Percentiles rank a stretch among this genome's conserved stretches.
Conservation (phyloP, 129 eudicot species). For the Chrysanthemum makinoi region DNA sequence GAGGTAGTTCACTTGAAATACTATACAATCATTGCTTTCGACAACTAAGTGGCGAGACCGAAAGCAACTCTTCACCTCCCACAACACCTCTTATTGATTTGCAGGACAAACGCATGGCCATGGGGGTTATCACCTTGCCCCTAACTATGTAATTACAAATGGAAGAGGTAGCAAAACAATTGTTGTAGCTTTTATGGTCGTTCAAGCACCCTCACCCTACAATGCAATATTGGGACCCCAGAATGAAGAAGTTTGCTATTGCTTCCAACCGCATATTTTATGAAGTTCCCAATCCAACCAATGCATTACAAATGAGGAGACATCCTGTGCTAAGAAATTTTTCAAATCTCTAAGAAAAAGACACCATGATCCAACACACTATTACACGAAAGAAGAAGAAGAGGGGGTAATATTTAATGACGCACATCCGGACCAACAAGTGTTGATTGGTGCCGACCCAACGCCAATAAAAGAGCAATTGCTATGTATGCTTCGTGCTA, state of each 20-base stretch:
- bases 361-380: background rate
- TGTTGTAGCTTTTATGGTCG: background rate
- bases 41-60: background rate
- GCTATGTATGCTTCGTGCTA: too few relatives aligned
- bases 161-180: background rate
- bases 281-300: background rate
- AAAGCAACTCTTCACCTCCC: background rate
- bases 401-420: background rate
- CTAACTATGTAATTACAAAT: background rate
- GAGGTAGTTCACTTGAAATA: background rate
- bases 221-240: background rate
- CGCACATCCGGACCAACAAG: background rate
- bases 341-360: background rate
- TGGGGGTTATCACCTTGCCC: background rate
- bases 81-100: background rate
- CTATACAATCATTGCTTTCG: background rate
- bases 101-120: background rate
- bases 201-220: background rate
- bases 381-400: background rate
- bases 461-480: too few relatives aligned
- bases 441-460: too few relatives aligned
- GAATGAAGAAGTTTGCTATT: background rate
- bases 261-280: background rate
- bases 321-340: too few relatives aligned
- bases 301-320: too few relatives aligned